Percentiles rank a stretch among this genome's conserved stretches.
phyloP scores from a whole-genome alignment of 345 rosid genomes.

The Rubroshorea leprosula region DNA sequence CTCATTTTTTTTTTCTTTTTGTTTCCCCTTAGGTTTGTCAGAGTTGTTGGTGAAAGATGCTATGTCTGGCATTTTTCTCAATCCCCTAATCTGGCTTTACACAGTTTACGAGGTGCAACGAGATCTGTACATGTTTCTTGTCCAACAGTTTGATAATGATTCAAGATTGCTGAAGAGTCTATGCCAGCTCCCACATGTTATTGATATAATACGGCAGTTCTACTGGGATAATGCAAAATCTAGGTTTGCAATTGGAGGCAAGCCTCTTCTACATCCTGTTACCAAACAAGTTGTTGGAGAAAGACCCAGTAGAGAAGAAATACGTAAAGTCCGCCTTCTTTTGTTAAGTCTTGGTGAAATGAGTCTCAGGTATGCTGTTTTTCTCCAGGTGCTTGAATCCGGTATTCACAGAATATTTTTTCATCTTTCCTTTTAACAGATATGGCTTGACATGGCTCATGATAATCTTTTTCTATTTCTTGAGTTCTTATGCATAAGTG shows the following conservation, averaged over 20 bases:
- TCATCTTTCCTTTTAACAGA: conserved; percentile 1
- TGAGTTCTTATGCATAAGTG: conserved; percentile 11
- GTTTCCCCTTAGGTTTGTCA: conserved; percentile 47
- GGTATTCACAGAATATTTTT: neutral
- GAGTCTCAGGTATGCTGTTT: conserved; percentile 67
- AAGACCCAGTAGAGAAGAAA: conserved; percentile 79
- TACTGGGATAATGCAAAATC: conserved; percentile 81
- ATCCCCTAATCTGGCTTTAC: conserved; percentile 82
- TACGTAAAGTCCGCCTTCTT: conserved; percentile 90
- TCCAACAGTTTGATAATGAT: conserved; percentile 82
- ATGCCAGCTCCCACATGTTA: conserved; percentile 69
- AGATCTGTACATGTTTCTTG: conserved; percentile 87
- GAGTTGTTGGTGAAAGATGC: conserved; percentile 83
- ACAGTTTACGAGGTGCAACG: conserved; percentile 86
- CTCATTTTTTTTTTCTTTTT: conserved; percentile 4
- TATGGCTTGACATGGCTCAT: neutral
- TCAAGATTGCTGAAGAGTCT: conserved; percentile 68
- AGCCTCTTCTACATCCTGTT: conserved; percentile 69
- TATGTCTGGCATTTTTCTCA: conserved; percentile 76
- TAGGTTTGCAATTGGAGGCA: conserved; percentile 58
- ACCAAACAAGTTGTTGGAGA: conserved; percentile 53
- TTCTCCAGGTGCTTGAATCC: neutral
- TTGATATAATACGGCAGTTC: conserved; percentile 71
- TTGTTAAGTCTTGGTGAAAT: conserved; percentile 93
- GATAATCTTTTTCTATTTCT: conserved; percentile 15